These are phyloP conservation scores for Penicillium griseofulvum DNA, from an alignment of 2,329 filamentous ascomycete genomes.

Conservation along the genomic window DNA sequence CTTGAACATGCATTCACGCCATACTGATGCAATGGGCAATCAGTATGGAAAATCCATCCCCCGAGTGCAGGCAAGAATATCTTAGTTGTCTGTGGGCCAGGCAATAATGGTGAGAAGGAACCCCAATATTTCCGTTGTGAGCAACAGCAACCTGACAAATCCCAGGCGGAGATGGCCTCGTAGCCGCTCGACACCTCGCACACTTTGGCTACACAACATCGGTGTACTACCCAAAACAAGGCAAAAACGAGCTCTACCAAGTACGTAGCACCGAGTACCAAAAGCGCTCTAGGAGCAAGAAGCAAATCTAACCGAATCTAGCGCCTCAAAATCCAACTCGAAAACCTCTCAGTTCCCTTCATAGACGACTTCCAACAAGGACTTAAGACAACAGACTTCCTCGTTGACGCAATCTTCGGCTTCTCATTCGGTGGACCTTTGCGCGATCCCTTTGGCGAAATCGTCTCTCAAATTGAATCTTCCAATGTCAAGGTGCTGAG, in stretches of 20 bases:
- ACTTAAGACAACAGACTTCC: conserved; percentile 67
- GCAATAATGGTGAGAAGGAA: conserved; percentile 55
- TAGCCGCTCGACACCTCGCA: conserved; percentile 85
- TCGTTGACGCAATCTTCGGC: conserved; percentile 92
- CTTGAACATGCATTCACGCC: neutral
- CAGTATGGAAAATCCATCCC: conserved; percentile 83
- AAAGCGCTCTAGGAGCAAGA: conserved; percentile 6
- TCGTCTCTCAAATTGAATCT: conserved; percentile 73
- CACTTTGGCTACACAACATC: conserved; percentile 89
- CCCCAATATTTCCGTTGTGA: neutral
- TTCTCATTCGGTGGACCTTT: conserved; percentile 93
- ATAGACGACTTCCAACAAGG: conserved; percentile 72
- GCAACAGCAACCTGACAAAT: neutral
- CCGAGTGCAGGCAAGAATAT: conserved; percentile 67
- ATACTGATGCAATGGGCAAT: conserved; percentile 2
- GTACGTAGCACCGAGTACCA: conserved; percentile 44
- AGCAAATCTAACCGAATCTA: conserved; percentile 36
- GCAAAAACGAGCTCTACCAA: conserved; percentile 86
- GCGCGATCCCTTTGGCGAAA: conserved; percentile 81
- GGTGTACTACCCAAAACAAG: conserved; percentile 89
- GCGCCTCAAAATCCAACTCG: conserved; percentile 80
- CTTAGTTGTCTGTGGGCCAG: conserved; percentile 86
- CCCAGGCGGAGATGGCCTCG: conserved; percentile 85
- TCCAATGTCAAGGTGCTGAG: conserved; percentile 75
- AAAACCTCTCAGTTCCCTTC: conserved; percentile 79